Conservation (phyloP, 2,329 filamentous ascomycete genomes). For the Fusarium lyarnte region DNA sequence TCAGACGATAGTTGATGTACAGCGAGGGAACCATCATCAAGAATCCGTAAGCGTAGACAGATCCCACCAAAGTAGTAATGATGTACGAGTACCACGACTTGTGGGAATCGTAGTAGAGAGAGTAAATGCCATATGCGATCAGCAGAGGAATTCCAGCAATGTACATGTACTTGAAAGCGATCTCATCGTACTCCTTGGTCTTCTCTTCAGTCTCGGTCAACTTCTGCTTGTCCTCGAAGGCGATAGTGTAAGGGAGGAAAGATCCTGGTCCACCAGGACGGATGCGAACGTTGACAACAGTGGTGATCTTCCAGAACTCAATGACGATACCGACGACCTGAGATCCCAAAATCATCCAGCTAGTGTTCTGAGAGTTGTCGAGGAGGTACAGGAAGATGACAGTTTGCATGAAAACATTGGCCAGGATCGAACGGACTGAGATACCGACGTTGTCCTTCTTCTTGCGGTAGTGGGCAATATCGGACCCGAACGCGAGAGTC, state of each 20-base stretch:
- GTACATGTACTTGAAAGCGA: constrained; percentile 98
- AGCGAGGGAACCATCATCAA: constrained; percentile 98
- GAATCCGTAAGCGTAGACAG: constrained; percentile 98
- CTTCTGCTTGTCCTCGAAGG: constrained; percentile 96
- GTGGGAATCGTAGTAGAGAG: constrained; percentile 89
- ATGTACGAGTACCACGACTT: constrained; percentile 99
- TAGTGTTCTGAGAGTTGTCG: constrained; percentile 97
- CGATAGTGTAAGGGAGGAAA: constrained; percentile 79
- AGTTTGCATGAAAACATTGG: constrained; percentile 96
- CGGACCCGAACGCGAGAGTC: constrained; percentile 94
- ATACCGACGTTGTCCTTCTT: constrained; percentile 99
- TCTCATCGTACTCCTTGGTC: constrained; percentile 98
- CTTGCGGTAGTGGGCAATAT: constrained; percentile 98
- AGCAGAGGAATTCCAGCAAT: constrained; percentile 89
- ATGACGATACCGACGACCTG: constrained; percentile 83
- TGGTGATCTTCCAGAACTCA: constrained; percentile 93
- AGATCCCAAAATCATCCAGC: constrained; percentile 97
- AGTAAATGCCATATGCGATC: constrained; percentile 89
- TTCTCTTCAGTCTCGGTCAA: constrained; percentile 95
- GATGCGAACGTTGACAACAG: constrained; percentile 87
- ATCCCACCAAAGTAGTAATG: constrained; percentile 93
- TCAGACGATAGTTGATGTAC: constrained; percentile 99
- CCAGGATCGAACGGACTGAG: constrained; percentile 93
- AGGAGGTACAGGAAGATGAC: constrained; percentile 97
- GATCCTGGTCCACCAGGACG: constrained; percentile 74